Base-by-base conservation (phyloP, 352 stramenopile genomes). In the Phytophthora tentaculata region DNA sequence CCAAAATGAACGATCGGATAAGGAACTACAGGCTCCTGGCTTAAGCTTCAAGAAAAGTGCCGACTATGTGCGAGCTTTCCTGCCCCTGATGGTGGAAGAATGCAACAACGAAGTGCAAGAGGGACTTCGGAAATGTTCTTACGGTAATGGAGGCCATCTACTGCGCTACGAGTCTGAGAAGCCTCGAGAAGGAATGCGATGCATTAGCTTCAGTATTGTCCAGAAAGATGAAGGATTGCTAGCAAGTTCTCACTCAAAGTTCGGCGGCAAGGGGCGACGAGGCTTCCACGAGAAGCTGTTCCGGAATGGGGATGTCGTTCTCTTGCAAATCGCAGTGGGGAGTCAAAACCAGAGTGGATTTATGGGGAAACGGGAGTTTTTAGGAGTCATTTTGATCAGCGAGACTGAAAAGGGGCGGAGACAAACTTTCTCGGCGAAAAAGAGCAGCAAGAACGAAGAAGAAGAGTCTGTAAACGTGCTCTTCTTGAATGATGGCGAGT, bases 121-220 rank as follows among this genome's bases (percentile, higher is more conserved):
- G 62, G 76, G 78, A 0, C 66, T 94, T 29, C 81, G 77, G 37
- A 81, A 78, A 44, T 81, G 70, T 29, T 81, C 72, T 29, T 79
- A 68, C 22, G 45, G 74, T n/a, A 72, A 71, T n/a, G 69, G 62
- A 17, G 80, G 87, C 0, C 86, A 95, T 51, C 44, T 90, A 20
- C 55, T 95, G 24, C 86, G 85, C 10, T 95, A 94, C 47, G 87
- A 95, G 43, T 87, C 82, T 0, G 89, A 96, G 56, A 94, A 94
- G 45, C 60, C 82, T 14, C 78, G 82, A 17, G 89, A 96, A 76
- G 86, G 86, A 0, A 94, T 96, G 85, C 83, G 89, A 0, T 91
- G 84, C 28, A 67, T 96, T 43, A 90, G 56, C 26, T 91, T 95
- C 19, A 92, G 70, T 20, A 80, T 93, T 41, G 76, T 88, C 8